phyloP scores from a whole-genome alignment of 257 asterid genomes.

The Scutellaria barbata region DNA sequence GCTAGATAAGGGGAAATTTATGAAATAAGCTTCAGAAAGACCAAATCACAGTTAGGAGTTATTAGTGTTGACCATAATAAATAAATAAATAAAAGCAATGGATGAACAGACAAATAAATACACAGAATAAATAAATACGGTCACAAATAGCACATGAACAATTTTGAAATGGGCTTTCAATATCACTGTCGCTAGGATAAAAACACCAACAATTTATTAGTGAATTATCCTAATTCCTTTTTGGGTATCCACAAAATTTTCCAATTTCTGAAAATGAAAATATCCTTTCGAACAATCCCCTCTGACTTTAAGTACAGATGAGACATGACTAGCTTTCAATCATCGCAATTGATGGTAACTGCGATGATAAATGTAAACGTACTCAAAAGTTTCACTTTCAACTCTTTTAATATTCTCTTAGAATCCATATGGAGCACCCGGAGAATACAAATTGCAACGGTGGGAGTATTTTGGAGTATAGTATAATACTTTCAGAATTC shows the following conservation, averaged over 20 bases:
- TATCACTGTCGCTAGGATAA: constrained; percentile 5
- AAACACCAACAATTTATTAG: background rate
- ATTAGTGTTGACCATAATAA: background rate
- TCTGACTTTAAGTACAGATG: constrained; percentile 5
- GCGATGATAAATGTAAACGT: background rate
- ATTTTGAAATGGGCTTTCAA: background rate
- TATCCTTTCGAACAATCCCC: background rate
- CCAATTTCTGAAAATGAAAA: constrained; percentile 16
- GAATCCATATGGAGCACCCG: background rate
- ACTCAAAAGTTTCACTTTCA: background rate
- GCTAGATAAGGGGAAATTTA: constrained; percentile 14
- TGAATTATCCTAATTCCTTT: background rate
- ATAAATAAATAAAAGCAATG: background rate
- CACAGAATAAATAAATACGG: background rate
- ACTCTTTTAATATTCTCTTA: background rate
- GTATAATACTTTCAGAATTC: background rate
- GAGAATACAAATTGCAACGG: background rate
- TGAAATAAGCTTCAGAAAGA: constrained; percentile 29
- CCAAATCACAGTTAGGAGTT: constrained; percentile 12
- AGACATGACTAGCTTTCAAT: background rate
- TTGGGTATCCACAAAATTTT: constrained; percentile 1
- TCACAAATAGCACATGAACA: background rate
- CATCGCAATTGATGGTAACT: no score
- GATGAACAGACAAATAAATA: constrained; percentile 3
- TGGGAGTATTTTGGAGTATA: constrained; percentile 1